Percentiles rank a stretch among this genome's conserved stretches.
Conservation (phyloP, 768 basidiomycete species). For the Gelatoporia subvermispora region DNA sequence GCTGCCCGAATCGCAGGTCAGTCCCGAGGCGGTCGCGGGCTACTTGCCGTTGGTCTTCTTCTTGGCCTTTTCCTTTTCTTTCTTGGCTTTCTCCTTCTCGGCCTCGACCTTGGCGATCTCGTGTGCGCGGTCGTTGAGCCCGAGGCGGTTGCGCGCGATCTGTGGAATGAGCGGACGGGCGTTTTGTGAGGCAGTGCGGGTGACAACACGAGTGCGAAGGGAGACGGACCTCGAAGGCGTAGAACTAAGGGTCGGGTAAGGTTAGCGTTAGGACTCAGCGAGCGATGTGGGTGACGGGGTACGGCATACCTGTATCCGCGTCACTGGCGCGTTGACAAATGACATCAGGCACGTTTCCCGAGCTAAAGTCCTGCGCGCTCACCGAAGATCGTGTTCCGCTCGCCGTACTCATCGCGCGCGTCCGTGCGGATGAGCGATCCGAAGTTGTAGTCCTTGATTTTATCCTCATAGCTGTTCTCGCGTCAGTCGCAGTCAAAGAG, state of each 20-base stretch:
- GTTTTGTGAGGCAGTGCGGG: background rate
- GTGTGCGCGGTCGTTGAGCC: conserved; percentile 85
- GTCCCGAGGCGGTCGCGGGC: background rate
- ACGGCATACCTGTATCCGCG: conserved; percentile 58
- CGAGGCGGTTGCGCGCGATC: conserved; percentile 89
- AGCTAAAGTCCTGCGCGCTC: conserved; percentile 16
- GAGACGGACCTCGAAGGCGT: conserved; percentile 76
- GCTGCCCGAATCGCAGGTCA: no score
- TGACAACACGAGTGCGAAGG: conserved; percentile 7
- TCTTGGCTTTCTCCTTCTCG: conserved; percentile 48
- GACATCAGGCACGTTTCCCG: background rate
- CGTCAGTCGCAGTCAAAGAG: background rate
- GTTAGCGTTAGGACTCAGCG: background rate
- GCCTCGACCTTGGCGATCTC: conserved; percentile 71
- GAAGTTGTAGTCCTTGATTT: conserved; percentile 93
- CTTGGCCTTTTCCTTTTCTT: conserved; percentile 52
- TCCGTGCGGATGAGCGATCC: conserved; percentile 89
- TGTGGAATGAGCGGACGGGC: conserved; percentile 25
- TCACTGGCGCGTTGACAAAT: conserved; percentile 35
- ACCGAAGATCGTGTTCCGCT: conserved; percentile 95
- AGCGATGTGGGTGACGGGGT: background rate
- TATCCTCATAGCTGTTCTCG: conserved; percentile 71
- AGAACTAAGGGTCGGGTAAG: conserved; percentile 64
- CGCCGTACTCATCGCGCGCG: conserved; percentile 74
- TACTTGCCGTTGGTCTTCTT: conserved; percentile 26